phyloP scores from a whole-genome alignment of 306 rosid species.

The Macrotyloma uniflorum region DNA sequence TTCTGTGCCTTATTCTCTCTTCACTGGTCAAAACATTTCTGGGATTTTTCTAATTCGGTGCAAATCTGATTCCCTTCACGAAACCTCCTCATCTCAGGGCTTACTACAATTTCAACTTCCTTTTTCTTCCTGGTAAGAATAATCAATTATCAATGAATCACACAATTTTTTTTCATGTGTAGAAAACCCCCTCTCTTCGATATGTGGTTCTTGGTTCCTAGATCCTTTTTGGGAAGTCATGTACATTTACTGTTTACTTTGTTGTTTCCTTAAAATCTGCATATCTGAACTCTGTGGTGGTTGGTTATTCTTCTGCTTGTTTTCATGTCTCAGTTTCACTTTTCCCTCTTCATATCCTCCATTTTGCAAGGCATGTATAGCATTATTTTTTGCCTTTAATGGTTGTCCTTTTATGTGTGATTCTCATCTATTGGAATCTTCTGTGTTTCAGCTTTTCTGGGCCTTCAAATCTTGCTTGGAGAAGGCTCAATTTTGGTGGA shows the following conservation, averaged over 20 bases:
- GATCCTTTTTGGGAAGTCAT: conserved; percentile 13
- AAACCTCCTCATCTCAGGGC: not conserved
- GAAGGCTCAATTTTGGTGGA: conserved; percentile 17
- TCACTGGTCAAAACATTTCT: conserved; percentile 32
- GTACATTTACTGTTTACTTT: not conserved
- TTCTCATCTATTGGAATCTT: conserved; percentile 28
- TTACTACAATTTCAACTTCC: conserved; percentile 28
- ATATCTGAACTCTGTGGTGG: not conserved
- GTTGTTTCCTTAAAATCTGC: conserved; percentile 8
- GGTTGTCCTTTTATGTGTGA: not conserved
- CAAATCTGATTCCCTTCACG: conserved; percentile 15
- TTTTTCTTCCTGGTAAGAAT: conserved; percentile 25
- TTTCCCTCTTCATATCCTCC: not conserved
- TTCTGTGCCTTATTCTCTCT: conserved; percentile 20
- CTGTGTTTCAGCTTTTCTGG: conserved; percentile 17
- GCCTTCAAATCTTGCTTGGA: not conserved
- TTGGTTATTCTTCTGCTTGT: not conserved
- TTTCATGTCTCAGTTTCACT: not conserved
- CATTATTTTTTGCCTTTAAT: not conserved
- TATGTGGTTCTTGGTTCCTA: not conserved
- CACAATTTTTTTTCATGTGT: not conserved
- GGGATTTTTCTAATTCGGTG: conserved; percentile 44
- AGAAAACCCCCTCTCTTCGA: not conserved
- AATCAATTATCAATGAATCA: not conserved
- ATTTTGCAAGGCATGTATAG: not conserved